Base-by-base conservation (phyloP, 2,329 filamentous ascomycete genomes). In the Hymenoscyphus occultus region DNA sequence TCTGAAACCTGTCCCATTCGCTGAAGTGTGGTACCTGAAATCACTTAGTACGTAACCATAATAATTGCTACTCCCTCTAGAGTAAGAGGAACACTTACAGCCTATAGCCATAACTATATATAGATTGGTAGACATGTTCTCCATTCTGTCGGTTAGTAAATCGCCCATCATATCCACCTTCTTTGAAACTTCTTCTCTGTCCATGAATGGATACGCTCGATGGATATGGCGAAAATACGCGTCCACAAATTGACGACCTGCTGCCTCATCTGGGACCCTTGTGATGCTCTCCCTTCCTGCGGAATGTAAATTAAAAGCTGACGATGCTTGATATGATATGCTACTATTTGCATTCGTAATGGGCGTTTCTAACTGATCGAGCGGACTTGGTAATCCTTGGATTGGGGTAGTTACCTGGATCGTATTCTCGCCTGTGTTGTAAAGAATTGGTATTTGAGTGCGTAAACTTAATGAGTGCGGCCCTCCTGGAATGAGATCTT, bases 161-260 rank as follows among this genome's bases (percentile, higher is more conserved):
- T 57, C 56, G 13, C 56, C 56, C 28, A 57, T 57, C 5, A 19
- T 39, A 57, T 57, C 13, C 13, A 57, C 56, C 35, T 57, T 28
- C 32, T 35, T 57, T 13, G 32, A n/a, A 9, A 57, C 31, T 57
- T 57, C 12, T 4, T 13, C 28, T 13, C 56, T 22, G 32, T 57
- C 31, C 31, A 57, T 35, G 28, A 57, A 57, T 5, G 56, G 56
- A 9, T 57, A 57, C 13, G 56, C 56, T 39, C 56, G 12, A 57
- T 57, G 56, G n/a, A 57, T 57, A n/a, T 57, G 56, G n/a, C 56
- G 56, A 57, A 57, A 57, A 39, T 57, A 57, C 3, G 56, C 56
- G 28, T 57, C 56, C 56, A 57, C 56, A 39, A 57, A 57, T 39
- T 57, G 56, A 31, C 28, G 56, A 35, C 56, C 56, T 57, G 56